Evolutionary conservation across 257 asterid genomes (phyloP).

Genomic region (Solanum ossicruentum): DNA sequence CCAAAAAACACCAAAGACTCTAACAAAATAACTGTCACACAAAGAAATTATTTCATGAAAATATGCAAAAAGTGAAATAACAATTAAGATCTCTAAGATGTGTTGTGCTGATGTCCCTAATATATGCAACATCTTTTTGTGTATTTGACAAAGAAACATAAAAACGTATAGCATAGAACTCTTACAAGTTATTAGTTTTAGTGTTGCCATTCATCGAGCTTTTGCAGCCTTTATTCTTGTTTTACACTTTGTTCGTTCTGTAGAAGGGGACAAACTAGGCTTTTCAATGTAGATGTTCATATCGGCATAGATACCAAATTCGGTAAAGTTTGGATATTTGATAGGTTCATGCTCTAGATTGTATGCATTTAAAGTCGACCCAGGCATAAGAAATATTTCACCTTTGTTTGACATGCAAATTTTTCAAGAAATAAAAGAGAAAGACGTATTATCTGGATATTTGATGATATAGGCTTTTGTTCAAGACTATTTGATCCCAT

Average conservation of each 20-base stretch:
- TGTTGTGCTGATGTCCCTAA: too few species aligned
- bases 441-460: background rate
- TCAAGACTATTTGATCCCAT: background rate
- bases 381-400: background rate
- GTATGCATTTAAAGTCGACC: background rate
- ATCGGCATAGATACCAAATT: background rate
- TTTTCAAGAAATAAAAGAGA: background rate
- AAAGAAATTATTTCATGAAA: too few species aligned
- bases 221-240: background rate
- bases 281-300: background rate
- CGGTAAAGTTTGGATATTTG: background rate
- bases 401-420: background rate
- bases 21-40: too few species aligned
- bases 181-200: background rate
- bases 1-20: too few species aligned
- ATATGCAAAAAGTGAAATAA: too few species aligned
- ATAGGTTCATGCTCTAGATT: background rate
- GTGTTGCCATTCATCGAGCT: background rate
- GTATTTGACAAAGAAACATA: background rate
- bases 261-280: background rate
- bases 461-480: background rate
- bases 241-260: background rate
- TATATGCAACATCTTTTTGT: too few species aligned
- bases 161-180: background rate
- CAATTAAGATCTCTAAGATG: too few species aligned